Evolutionary conservation across 2,329 filamentous ascomycete species (phyloP).

Genomic region (Ceratocystis smalleyi): DNA sequence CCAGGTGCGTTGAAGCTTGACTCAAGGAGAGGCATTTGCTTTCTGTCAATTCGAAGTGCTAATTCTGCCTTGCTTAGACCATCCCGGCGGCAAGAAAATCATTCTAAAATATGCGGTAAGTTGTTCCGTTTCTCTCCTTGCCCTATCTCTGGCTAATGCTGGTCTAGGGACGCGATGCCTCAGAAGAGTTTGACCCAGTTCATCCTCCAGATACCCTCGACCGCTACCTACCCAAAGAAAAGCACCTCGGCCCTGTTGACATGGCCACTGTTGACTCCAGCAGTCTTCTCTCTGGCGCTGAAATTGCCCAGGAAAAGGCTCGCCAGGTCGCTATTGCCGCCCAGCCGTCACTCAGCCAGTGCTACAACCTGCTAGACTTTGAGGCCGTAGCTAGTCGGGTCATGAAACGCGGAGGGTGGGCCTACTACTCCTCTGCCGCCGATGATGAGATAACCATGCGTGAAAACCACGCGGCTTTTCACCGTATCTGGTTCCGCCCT

Average conservation of each 20-base stretch:
- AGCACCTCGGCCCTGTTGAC: constrained; percentile 80
- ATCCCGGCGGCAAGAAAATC: constrained; percentile 79
- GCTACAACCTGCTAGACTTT: constrained; percentile 91
- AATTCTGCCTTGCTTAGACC: constrained; percentile 36
- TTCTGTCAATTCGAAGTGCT: not conserved
- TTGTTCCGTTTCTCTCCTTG: not conserved
- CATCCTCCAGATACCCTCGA: constrained; percentile 74
- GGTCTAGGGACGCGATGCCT: constrained; percentile 66
- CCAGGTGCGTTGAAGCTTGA: constrained; percentile 35
- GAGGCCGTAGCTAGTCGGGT: constrained; percentile 77
- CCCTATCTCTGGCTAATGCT: not conserved
- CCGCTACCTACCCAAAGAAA: constrained; percentile 67
- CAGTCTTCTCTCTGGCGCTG: constrained; percentile 41
- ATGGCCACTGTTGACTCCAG: constrained; percentile 58
- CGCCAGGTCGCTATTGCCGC: constrained; percentile 56
- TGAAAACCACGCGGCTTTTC: constrained; percentile 90
- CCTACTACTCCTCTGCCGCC: constrained; percentile 88
- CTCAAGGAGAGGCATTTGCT: not conserved
- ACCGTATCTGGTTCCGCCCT: constrained; percentile 94
- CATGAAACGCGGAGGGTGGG: constrained; percentile 96
- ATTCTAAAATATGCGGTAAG: constrained; percentile 81
- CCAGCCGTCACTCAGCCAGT: constrained; percentile 71
- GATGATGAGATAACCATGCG: constrained; percentile 56
- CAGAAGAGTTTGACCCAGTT: constrained; percentile 81
- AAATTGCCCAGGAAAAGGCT: constrained; percentile 42